Evolutionary conservation across 2,329 filamentous ascomycete species (phyloP).

Genomic region (Apiospora pterosperma): DNA sequence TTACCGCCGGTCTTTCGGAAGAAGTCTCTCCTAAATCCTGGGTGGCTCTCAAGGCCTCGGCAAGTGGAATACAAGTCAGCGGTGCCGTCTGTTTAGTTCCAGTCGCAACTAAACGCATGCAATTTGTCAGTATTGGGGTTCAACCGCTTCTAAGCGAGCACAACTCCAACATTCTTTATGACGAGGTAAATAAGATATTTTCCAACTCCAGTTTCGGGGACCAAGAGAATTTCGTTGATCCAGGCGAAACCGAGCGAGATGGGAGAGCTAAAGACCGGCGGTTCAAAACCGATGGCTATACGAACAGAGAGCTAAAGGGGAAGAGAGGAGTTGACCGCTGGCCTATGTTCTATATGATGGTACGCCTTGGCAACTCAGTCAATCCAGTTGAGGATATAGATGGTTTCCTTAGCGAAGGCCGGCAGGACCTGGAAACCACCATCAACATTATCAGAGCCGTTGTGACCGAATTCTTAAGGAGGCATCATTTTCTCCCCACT

Average conservation of each 20-base stretch:
- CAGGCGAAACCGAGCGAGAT: conserved; percentile 29
- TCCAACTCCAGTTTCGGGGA: conserved; percentile 72
- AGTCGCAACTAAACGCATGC: conserved; percentile 65
- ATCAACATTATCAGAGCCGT: conserved; percentile 65
- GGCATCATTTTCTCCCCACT: conserved; percentile 64
- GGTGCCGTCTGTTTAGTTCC: conserved; percentile 72
- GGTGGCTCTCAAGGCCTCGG: conserved; percentile 68
- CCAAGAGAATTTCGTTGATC: conserved; percentile 43
- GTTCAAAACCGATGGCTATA: conserved; percentile 44
- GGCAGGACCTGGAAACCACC: conserved; percentile 51
- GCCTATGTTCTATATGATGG: conserved; percentile 84
- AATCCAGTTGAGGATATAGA: conserved; percentile 25
- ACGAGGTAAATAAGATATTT: conserved; percentile 77
- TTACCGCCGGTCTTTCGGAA: conserved; percentile 63
- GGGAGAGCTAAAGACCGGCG: conserved; percentile 15
- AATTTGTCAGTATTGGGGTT: conserved; percentile 80
- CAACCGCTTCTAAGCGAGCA: conserved; percentile 56
- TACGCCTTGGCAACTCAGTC: conserved; percentile 38
- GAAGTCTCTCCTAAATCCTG: conserved; percentile 53
- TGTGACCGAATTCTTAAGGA: conserved; percentile 70
- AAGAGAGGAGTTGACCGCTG: conserved; percentile 73
- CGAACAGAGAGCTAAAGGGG: conserved; percentile 47
- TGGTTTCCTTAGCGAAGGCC: conserved; percentile 42
- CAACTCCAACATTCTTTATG: conserved; percentile 65
- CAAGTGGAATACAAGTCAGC: conserved; percentile 56